Evolutionary conservation across 331 rosid species (phyloP), one percentile per base, ranked within the genome.

Genomic region (Saraca asoca): DNA sequence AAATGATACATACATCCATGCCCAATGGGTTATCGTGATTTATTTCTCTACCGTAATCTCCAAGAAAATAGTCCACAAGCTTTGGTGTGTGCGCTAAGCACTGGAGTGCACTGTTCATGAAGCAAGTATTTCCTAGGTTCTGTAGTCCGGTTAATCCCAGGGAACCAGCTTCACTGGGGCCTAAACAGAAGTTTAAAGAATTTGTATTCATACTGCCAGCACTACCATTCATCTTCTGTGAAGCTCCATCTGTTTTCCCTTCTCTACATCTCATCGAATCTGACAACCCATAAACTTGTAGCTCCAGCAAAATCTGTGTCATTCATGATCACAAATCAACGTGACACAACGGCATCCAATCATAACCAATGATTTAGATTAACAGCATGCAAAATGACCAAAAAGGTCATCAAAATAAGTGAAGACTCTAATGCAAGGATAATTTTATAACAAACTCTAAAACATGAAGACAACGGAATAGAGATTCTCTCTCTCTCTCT

Each of bases 51-150:
- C 76, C 81, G 86, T 88, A 86, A 84, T 94, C 95, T 75, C 90
- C 97, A 76, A 94, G 89, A 83, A 94, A 90, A 85, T 94, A 94
- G 82, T 94, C 99, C 65, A 90, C 97, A 64, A 90, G 89, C 81
- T 94, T 94, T 43, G 99, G 96, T 0, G 99, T 94, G 78, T 94
- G 99, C 5, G 90, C 87, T 79, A 94, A 81, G 86, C 99, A 94
- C 77, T 94, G 99, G 52, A 94, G 85, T 51, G 99, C 55, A 83
- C 99, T 88, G 88, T 94, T 94, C 99, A 94, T 94, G 81, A 94
- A 94, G 80, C 99, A 94, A 54, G 99, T 94, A 75, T 94, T 94
- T 76, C 99, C 99, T 38, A 94, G 96, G 81, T 94, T 94, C 62
- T 86, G 96, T 68, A 94, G 77, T 63, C 99, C 99, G 14, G 96